Evolutionary conservation across 768 basidiomycete species (phyloP).

Genomic region (Hygrophorus russula): DNA sequence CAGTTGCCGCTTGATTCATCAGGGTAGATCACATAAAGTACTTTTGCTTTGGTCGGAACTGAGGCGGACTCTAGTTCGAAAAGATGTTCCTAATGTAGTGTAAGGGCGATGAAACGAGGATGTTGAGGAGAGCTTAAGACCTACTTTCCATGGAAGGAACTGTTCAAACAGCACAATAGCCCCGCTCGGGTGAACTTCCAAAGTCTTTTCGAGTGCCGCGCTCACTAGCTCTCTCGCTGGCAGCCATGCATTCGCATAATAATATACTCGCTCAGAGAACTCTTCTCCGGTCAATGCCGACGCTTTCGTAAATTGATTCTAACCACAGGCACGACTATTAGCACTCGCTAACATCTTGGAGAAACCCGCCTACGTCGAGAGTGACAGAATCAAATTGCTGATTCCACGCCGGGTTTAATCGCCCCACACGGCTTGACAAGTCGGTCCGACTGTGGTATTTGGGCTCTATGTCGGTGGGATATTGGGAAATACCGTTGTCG

Average conservation of each 20-base stretch:
- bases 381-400: conserved; percentile 52
- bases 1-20: conserved; percentile 69
- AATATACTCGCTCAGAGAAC: conserved; percentile 68
- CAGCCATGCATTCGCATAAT: conserved; percentile 84
- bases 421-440: conserved; percentile 71
- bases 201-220: conserved; percentile 41
- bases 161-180: conserved; percentile 70
- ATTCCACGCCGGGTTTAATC: conserved; percentile 91
- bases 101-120: conserved; percentile 9
- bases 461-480: conserved; percentile 50
- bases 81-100: conserved; percentile 54
- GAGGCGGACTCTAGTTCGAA: conserved; percentile 65
- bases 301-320: conserved; percentile 71
- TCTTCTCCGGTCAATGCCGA: conserved; percentile 78
- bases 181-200: conserved; percentile 59
- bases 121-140: conserved; percentile 5
- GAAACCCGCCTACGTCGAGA: conserved; percentile 51
- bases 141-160: conserved; percentile 84
- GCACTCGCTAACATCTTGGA: neutral
- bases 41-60: conserved; percentile 33
- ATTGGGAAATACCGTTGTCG: conserved; percentile 90
- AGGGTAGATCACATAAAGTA: conserved; percentile 83
- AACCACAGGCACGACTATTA: neutral
- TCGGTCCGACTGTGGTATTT: conserved; percentile 75
- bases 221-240: conserved; percentile 78